Evolutionary conservation across 192 early-diverging fungal species (phyloP), one percentile per base, ranked within the genome.

Genomic region (Chytriomyces sp.): DNA sequence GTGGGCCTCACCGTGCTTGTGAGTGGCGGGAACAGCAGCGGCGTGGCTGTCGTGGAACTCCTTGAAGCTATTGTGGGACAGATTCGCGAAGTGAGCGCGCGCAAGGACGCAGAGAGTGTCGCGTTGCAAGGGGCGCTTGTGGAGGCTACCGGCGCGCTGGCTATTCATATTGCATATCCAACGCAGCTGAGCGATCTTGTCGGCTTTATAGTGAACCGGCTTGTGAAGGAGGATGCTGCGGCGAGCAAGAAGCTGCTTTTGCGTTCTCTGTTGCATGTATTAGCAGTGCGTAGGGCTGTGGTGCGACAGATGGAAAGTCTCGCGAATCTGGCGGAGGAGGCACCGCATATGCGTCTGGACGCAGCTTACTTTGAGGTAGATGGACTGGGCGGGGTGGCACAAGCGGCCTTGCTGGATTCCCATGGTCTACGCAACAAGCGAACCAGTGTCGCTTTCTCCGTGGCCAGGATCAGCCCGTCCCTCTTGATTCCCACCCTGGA

Each of bases 161-260:
- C 63, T 2, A 33, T 38, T 30, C 36, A 75, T 55, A 31, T 77
- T 6, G 66, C 40, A 14, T 81, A 81, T 39, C 80, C 80, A 3
- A 69, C 71, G 0, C 80, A 78, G 55, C 34, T 75, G 32, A 81
- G 75, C 52, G 80, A 81, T 10, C 61, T 81, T 34, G 32, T 81
- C 14, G 14, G 68, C n/a, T 77, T 73, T 44, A 8, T 81, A 10
- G 56, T 73, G 5, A 81, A 81, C 58, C 52, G 76, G 19, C 37
- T 75, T 25, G 67, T 39, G 17, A 30, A 33, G 6, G 58, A 37
- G 4, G 54, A 12, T n/a, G n/a, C n/a, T n/a, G n/a, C n/a, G n/a
- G n/a, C n/a, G n/a, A n/a, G n/a, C 10, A 31, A 34, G 25, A 64
- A n/a, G 52, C n/a, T 6, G 12, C 28, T 77, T 7, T 32, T 70